Base-by-base conservation (phyloP, 805 yeast genomes). In the Hemisphaericaspora nanyangensis region DNA sequence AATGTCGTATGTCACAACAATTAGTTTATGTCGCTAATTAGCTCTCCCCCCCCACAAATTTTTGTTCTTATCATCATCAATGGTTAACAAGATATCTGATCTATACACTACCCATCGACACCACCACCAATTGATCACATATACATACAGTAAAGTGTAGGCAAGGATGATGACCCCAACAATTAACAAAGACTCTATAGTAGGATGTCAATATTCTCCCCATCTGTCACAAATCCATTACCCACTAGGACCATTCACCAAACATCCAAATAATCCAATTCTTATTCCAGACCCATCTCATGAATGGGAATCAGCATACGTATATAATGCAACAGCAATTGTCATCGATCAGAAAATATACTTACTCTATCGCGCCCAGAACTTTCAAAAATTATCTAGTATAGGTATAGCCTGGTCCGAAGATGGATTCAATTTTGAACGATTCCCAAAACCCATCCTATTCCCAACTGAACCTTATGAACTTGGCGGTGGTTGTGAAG, bases 301-400 rank as follows among this genome's bases (percentile, higher is more conserved):
- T 25, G 68, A 63, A 26, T 67, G 60, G 42, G 72, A 67, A 44
- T 54, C 58, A 43, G 66, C 66, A 1, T 66, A 61, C 44, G 42
- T 67, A 27, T 68, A 67, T 45, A 68, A 68, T 48, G 72, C 73
- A 13, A 51, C 68, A 1, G 72, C 73, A 1, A 65, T 68, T 11
- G 73, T 67, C 16, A 47, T 66, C 6, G 69, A 59, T 27, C 59
- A 60, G 29, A 55, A 49, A 37, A 71, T 68, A 7, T 63, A 51
- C 38, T 45, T 68, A 31, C 48, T 68, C 13, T 67, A 67, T 40
- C 45, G 73, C 16, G 72, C 72, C 12, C 73, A 68, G 39, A 60
- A 62, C 43, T 50, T 42, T 28, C 54, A 55, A 2, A 58, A 58
- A 43, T 51, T 49, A 19, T 64, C 68, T 27, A 46, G 62, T 1